A percentile compares a stretch with the other conserved stretches of the same genome.
Conservation (phyloP, 768 basidiomycete genomes). For the Boletus sp. region DNA sequence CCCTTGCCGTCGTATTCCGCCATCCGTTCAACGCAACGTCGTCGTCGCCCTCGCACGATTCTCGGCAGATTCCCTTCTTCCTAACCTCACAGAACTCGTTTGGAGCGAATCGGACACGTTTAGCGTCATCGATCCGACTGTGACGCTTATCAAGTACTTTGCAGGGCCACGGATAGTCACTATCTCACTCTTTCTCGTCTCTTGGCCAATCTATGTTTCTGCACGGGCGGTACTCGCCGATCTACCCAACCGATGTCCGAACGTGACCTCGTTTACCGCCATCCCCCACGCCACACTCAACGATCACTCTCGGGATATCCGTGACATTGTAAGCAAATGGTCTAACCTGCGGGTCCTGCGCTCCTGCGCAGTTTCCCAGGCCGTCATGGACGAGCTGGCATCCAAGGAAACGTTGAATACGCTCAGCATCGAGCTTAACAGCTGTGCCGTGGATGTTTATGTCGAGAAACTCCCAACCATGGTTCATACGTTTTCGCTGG, state of each 20-base stretch:
- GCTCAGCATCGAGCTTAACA: slow-evolving; percentile 11
- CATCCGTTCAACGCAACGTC: slow-evolving; percentile 3
- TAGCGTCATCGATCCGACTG: background rate
- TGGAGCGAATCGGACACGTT: slow-evolving; percentile 3
- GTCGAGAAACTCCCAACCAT: slow-evolving; percentile 2
- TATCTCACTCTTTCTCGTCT: slow-evolving; percentile 2
- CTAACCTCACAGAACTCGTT: slow-evolving; percentile 12
- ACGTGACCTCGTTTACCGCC: slow-evolving; percentile 15
- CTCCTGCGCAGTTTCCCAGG: slow-evolving; percentile 11
- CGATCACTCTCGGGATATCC: slow-evolving; percentile 8
- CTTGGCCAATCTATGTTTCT: slow-evolving; percentile 3
- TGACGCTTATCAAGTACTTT: slow-evolving; percentile 13
- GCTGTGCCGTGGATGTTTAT: background rate
- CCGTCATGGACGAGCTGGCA: slow-evolving; percentile 7
- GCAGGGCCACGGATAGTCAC: slow-evolving; percentile 4
- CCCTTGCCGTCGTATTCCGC: slow-evolving; percentile 2
- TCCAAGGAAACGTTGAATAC: slow-evolving; percentile 2
- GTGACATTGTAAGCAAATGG: slow-evolving; percentile 11
- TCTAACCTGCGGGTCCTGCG: slow-evolving; percentile 1
- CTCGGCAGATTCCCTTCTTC: slow-evolving; percentile 12
- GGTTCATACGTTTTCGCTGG: slow-evolving; percentile 9
- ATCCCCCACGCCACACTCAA: slow-evolving; percentile 5
- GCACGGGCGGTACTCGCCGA: background rate
- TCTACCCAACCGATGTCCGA: slow-evolving; percentile 10
- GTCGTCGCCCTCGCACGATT: slow-evolving; percentile 5